A percentile compares a stretch with the other conserved stretches of the same genome.
Evolutionary conservation across 2,329 filamentous ascomycete genomes (phyloP).

Genomic region (Colletotrichum falcatum): DNA sequence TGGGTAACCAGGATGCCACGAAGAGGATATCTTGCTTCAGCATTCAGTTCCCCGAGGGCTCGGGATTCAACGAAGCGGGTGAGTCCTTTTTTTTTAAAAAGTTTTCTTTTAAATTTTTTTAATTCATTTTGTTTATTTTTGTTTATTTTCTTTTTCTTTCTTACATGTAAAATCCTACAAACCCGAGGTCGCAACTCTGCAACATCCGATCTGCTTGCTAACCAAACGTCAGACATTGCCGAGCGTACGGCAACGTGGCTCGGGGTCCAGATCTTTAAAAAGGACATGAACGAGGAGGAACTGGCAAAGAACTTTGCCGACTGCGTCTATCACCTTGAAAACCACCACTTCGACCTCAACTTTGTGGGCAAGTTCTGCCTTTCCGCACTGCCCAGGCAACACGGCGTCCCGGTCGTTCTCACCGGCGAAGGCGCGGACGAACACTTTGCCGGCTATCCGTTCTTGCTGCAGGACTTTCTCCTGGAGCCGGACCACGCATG

Average conservation of each 20-base stretch:
- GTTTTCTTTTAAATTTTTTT: no score
- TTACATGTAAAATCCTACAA: no score
- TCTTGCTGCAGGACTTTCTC: constrained; percentile 60
- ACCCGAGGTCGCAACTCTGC: no score
- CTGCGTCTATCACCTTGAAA: constrained; percentile 48
- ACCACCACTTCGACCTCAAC: constrained; percentile 60
- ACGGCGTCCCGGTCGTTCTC: constrained; percentile 65
- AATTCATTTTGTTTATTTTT: no score
- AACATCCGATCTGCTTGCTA: background rate
- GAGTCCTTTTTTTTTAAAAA: no score
- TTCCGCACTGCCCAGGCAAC: constrained; percentile 56
- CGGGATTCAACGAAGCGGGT: constrained; percentile 63
- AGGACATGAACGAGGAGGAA: constrained; percentile 46
- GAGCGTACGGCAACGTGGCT: constrained; percentile 50
- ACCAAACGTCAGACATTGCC: constrained; percentile 44
- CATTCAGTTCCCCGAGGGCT: constrained; percentile 62
- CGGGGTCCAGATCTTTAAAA: constrained; percentile 46
- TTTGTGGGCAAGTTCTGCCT: constrained; percentile 63
- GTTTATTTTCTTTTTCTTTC: no score
- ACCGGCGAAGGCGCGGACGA: constrained; percentile 66
- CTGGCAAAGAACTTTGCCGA: constrained; percentile 49
- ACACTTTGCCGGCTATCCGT: constrained; percentile 64
- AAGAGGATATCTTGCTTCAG: constrained; percentile 56
- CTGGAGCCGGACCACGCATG: constrained; percentile 59
- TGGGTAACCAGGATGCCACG: constrained; percentile 55